Evolutionary conservation across 352 stramenopile genomes (phyloP).

Genomic region (Phytopythium boreale): DNA sequence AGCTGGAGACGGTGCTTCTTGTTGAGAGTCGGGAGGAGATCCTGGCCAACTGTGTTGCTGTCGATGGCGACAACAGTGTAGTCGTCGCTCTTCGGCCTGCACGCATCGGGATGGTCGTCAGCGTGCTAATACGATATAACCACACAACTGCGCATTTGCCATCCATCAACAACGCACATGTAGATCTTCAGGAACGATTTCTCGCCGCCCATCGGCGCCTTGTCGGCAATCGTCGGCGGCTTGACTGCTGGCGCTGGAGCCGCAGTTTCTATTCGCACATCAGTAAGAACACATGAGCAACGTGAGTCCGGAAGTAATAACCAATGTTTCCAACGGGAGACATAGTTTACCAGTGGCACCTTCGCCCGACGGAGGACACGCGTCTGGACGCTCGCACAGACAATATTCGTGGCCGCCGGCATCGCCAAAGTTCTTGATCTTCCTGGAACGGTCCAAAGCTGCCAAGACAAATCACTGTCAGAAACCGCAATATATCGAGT

Average conservation of each 20-base stretch:
- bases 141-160: background rate
- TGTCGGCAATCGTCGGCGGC: conserved; percentile 27
- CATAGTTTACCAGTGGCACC: conserved; percentile 30
- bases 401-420: conserved; percentile 85
- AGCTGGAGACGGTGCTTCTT: conserved; percentile 85
- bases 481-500: background rate
- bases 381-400: conserved; percentile 81
- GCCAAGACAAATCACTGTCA: conserved; percentile 7
- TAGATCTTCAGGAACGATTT: conserved; percentile 88
- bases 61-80: conserved; percentile 88
- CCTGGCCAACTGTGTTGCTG: conserved; percentile 69
- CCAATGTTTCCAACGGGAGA: background rate
- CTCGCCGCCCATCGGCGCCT: conserved; percentile 50
- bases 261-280: conserved; percentile 16
- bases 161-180: conserved; percentile 43
- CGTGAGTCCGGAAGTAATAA: background rate
- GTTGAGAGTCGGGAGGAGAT: conserved; percentile 82
- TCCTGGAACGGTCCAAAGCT: conserved; percentile 81
- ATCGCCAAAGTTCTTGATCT: conserved; percentile 92
- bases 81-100: conserved; percentile 85
- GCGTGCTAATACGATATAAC: background rate
- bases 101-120: background rate
- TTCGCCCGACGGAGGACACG: conserved; percentile 71
- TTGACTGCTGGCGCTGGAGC: conserved; percentile 21
- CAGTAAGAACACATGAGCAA: background rate